Conservation (phyloP, 495 filamentous ascomycete genomes). For the Evernia prunastri region DNA sequence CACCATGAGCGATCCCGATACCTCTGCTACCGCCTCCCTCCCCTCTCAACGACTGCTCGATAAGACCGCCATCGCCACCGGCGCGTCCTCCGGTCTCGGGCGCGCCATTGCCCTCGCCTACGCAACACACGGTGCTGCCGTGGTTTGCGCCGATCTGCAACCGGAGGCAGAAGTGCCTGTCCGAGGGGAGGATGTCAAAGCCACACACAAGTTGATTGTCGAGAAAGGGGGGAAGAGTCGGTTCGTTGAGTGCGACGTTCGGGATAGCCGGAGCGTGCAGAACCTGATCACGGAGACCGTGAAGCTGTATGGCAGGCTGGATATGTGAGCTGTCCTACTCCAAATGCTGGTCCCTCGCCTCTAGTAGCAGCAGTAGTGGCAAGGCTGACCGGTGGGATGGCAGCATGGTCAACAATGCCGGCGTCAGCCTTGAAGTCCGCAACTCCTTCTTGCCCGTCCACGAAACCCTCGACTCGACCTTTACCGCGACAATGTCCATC, state of each 20-base stretch:
- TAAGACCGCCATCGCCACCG: neutral
- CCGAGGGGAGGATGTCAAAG: slow-evolving; percentile 29
- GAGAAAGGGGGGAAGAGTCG: slow-evolving; percentile 36
- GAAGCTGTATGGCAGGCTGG: slow-evolving; percentile 38
- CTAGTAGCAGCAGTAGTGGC: slow-evolving; percentile 37
- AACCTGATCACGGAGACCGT: slow-evolving; percentile 34
- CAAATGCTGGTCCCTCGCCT: slow-evolving; percentile 34
- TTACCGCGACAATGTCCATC: slow-evolving; percentile 38
- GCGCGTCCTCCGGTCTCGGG: neutral
- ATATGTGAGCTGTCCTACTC: slow-evolving; percentile 37
- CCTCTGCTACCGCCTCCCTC: neutral
- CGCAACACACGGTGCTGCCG: slow-evolving; percentile 39
- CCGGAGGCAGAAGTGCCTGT: slow-evolving; percentile 26
- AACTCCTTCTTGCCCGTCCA: slow-evolving; percentile 26
- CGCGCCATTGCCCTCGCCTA: slow-evolving; percentile 25
- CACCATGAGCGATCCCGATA: neutral
- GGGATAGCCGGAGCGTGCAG: slow-evolving; percentile 34
- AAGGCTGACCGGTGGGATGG: slow-evolving; percentile 31
- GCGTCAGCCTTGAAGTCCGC: slow-evolving; percentile 14
- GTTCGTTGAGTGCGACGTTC: slow-evolving; percentile 44
- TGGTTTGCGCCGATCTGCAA: slow-evolving; percentile 43
- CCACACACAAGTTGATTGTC: slow-evolving; percentile 37
- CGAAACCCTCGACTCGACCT: slow-evolving; percentile 32
- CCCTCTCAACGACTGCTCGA: neutral
- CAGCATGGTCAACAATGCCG: slow-evolving; percentile 49